Evolutionary conservation across 1,284 basidiomycete species (phyloP).

Genomic region (Cryptococcus sp.): DNA sequence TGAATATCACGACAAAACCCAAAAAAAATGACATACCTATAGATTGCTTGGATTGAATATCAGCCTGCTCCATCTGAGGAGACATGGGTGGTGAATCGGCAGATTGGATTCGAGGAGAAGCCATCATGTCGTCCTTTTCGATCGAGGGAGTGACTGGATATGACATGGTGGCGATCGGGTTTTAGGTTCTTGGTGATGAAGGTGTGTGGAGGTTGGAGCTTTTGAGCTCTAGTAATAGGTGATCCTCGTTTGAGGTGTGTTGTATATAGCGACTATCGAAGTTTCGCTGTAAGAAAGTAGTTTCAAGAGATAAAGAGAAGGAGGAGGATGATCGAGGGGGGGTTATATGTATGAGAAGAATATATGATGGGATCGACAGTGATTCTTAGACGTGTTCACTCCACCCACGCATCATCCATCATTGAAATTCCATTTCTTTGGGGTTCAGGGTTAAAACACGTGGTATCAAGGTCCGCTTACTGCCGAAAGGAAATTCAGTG

Average conservation of each 20-base stretch:
- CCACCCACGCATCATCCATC: conserved; percentile 7
- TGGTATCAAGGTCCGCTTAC: too few species aligned
- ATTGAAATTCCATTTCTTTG: conserved; percentile 8
- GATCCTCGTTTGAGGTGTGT: neutral
- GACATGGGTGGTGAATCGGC: neutral
- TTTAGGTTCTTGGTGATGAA: neutral
- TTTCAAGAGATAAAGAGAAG: neutral
- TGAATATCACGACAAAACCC: too few species aligned
- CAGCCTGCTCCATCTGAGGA: neutral
- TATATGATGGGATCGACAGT: neutral
- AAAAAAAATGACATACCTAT: too few species aligned
- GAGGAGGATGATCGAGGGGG: neutral
- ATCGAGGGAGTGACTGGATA: neutral
- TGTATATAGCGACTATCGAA: neutral
- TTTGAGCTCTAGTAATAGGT: too few species aligned
- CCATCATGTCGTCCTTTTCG: neutral
- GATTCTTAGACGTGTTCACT: too few species aligned
- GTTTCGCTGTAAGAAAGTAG: neutral
- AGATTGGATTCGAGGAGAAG: neutral
- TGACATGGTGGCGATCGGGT: neutral
- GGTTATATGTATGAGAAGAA: neutral
- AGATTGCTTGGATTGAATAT: too few species aligned
- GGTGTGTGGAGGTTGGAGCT: neutral
- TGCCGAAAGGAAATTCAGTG: too few species aligned
- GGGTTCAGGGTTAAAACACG: conserved; percentile 4